phyloP scores from a whole-genome alignment of 148 eudicot genomes.

The Polygonum maritimum region DNA sequence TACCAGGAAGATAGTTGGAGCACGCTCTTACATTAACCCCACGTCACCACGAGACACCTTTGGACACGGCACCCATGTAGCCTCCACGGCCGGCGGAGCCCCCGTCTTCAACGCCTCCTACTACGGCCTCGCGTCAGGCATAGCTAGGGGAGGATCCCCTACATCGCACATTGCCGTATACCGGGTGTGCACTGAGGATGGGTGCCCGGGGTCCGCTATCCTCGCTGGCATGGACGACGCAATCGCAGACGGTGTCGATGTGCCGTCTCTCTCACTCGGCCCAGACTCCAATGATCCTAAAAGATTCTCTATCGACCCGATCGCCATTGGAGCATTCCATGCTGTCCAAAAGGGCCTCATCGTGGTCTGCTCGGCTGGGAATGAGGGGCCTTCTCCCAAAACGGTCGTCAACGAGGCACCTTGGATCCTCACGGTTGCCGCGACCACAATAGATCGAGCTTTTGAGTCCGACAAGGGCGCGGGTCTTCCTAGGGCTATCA shows the following conservation, averaged over 20 bases:
- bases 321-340: no score
- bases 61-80: neutral
- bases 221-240: neutral
- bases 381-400: neutral
- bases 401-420: neutral
- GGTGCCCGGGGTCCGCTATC: neutral
- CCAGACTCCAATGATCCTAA: neutral
- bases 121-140: conserved; percentile 1
- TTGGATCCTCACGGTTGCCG: neutral
- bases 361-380: neutral
- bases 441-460: neutral
- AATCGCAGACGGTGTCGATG: neutral
- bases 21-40: neutral
- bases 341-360: no score
- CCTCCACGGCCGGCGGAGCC: neutral
- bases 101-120: neutral
- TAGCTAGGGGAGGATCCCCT: neutral
- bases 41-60: neutral
- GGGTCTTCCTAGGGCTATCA: neutral
- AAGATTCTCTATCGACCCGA: no score
- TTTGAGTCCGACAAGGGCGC: neutral
- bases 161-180: neutral
- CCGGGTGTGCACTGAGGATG: neutral
- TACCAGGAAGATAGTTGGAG: neutral
- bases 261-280: neutral